Base-by-base conservation (phyloP, 2,329 filamentous ascomycete species). In the Phialocephala subalpina region DNA sequence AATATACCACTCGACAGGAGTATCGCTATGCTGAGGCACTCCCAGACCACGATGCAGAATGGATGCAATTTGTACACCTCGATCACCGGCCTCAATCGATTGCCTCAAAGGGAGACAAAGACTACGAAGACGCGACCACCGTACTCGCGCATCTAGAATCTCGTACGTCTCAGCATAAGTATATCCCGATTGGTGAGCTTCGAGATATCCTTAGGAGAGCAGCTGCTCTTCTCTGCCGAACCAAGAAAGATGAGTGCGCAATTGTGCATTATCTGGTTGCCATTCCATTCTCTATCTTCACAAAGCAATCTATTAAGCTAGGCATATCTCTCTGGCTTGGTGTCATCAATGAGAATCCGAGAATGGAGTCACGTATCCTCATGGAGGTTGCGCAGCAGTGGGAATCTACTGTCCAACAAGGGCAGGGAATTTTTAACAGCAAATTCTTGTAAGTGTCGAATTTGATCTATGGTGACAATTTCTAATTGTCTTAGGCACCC, bases 301-400 rank as follows among this genome's bases (percentile, higher is more conserved):
- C 92, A 5, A 97, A 97, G 77, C 92, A 97, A 74, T 96, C 94
- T 1, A 96, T 99, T 77, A 97, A 97, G 76, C 87, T 98, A 59
- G 97, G 96, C 6, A 92, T 97, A 40, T 97, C 96, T 3, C 82
- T 99, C 7, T 99, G 96, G 96, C 88, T 97, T 67, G 96, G 96
- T 29, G 92, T 98, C 16, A 97, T 98, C 74, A 96, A 98, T 73
- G 96, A 99, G 77, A 98, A 97, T 74, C 92, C 94, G 2, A 87
- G 87, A 63, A 90, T 97, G 79, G 94, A 97, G 78, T 87, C 95
- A 9, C 90, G 94, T 67, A 88, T 99, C 63, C 81, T 99, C 36
- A 90, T 89, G 60, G 93, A 97, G 76, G 92, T 98, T 73, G 91
- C 92, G 11, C 91, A 96, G 75, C 92, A 95, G 69, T 99, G 95